Evolutionary conservation across 1,284 basidiomycete species (phyloP), one percentile per base, ranked within the genome.

Genomic region (Golubevia pallescens): DNA sequence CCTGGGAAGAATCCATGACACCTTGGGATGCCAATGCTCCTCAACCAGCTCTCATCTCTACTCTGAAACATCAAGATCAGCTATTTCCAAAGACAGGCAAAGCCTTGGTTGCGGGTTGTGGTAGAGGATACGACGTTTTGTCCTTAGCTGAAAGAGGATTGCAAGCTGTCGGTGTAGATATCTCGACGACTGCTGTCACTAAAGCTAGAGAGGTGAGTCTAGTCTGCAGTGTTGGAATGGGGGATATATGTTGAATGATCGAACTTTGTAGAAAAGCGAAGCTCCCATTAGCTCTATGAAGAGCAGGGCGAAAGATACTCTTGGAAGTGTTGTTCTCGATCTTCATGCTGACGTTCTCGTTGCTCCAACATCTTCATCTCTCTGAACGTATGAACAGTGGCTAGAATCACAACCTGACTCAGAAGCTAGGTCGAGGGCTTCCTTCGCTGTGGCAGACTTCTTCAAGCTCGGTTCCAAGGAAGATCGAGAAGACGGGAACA

Each of bases 1-100:
- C 73, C 8, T 78, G 75, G 75, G 54, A 74, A 28, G 63, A 71
- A 52, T 65, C 58, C 48, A 62, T 67, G 13, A 78, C 74, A 4
- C 75, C 75, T 0, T 78, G 75, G 75, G 75, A 78, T 57, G 62
- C 69, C 16, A 61, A 61, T 3, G 62, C 55, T 51, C 62, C 75
- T 7, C 75, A 78, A 21, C 69, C 71, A 7, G 74, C 74, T 20
- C 68, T 78, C 8, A 58, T 74, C 2, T 67, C 68, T 55, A 55
- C 71, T 10, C 63, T 78, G 16, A n/a, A n/a, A n/a, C n/a, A n/a
- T n/a, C 24, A 59, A 6, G 71, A 70, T 8, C 62, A 59, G 13
- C 62, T 75, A 28, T 69, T 70, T 6, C 60, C 42, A 14, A 66
- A 65, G 0, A 1, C 34, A 8, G 74, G 74, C 32, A 57, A 24